phyloP scores from a whole-genome alignment of 2,329 filamentous ascomycete species.

The Zymoseptoria passerinii region DNA sequence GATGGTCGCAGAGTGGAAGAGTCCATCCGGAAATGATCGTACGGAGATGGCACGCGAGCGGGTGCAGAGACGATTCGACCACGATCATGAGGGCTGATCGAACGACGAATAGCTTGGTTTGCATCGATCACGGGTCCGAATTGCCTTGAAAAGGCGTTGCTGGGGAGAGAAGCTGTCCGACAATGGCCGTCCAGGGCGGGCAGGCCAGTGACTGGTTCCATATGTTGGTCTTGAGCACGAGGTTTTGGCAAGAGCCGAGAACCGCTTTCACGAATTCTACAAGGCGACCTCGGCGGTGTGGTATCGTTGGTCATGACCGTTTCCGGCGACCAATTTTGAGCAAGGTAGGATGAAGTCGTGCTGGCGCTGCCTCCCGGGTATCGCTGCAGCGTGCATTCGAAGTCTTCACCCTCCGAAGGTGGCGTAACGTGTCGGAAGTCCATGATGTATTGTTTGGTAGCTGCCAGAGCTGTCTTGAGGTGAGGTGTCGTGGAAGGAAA shows the following conservation, averaged over 20 bases:
- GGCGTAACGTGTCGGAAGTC: slow-evolving; percentile 40
- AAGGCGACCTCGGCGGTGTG: slow-evolving; percentile 25
- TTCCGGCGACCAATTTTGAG: slow-evolving; percentile 25
- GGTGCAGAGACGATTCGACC: slow-evolving; percentile 9
- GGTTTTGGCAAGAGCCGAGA: slow-evolving; percentile 23
- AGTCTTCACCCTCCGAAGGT: slow-evolving; percentile 29
- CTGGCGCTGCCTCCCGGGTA: slow-evolving; percentile 28
- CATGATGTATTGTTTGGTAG: slow-evolving; percentile 28
- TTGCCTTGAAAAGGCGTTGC: slow-evolving; percentile 21
- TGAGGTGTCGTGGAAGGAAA: slow-evolving; percentile 5
- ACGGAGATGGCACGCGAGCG: slow-evolving; percentile 14
- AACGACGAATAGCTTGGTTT: slow-evolving; percentile 16
- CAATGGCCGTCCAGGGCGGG: slow-evolving; percentile 15
- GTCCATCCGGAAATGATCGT: slow-evolving; percentile 16
- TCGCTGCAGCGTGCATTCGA: slow-evolving; percentile 19
- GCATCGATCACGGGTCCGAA: slow-evolving; percentile 18
- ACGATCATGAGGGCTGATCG: slow-evolving; percentile 20
- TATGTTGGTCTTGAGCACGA: slow-evolving; percentile 24
- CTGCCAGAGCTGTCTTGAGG: slow-evolving; percentile 13
- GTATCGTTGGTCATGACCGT: slow-evolving; percentile 24
- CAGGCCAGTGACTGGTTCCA: slow-evolving; percentile 11
- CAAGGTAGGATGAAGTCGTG: slow-evolving; percentile 22
- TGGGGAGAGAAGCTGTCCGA: slow-evolving; percentile 24
- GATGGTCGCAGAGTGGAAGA: slow-evolving; percentile 15
- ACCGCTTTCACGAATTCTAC: slow-evolving; percentile 23